These are phyloP conservation scores for Penicillium brasilianum DNA, from an alignment of 2,329 filamentous ascomycete species.

Conservation along the genomic window DNA sequence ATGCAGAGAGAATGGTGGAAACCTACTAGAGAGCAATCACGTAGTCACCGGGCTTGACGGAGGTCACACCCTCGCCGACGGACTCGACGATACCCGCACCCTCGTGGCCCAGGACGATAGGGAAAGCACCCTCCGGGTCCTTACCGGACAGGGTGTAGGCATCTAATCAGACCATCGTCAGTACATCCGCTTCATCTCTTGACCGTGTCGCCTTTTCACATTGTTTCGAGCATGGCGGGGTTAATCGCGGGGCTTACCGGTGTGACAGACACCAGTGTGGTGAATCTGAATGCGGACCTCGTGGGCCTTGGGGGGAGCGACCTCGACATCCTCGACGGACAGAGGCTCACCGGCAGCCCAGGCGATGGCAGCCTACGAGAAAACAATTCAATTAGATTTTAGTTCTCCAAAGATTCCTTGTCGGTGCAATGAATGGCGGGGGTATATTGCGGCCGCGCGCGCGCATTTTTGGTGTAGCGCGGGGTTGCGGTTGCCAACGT, in stretches of 20 bases:
- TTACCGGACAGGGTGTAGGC: conserved; percentile 95
- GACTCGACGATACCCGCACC: conserved; percentile 92
- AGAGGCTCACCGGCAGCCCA: conserved; percentile 95
- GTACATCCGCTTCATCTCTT: not conserved
- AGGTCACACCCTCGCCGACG: conserved; percentile 91
- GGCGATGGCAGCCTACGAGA: conserved; percentile 80
- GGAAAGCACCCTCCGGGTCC: conserved; percentile 94
- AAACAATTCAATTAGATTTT: conserved; percentile 26
- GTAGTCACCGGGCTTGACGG: conserved; percentile 90
- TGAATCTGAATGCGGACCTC: conserved; percentile 97
- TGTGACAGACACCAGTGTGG: conserved; percentile 99
- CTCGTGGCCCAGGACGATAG: conserved; percentile 86
- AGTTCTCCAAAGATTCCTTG: not conserved
- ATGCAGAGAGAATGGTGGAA: not conserved
- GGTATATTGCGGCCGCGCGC: not conserved
- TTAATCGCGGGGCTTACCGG: conserved; percentile 62
- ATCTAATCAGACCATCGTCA: conserved; percentile 57
- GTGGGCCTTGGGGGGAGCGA: conserved; percentile 83
- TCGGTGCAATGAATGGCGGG: not conserved
- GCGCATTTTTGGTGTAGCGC: not conserved
- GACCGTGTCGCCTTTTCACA: too few species aligned
- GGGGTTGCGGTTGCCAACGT: conserved; percentile 20
- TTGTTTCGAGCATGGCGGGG: conserved; percentile 12
- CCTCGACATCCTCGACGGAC: conserved; percentile 88
- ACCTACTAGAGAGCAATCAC: conserved; percentile 85